Conservation (phyloP, 768 basidiomycete species). For the Psilocybe subaeruginosa region DNA sequence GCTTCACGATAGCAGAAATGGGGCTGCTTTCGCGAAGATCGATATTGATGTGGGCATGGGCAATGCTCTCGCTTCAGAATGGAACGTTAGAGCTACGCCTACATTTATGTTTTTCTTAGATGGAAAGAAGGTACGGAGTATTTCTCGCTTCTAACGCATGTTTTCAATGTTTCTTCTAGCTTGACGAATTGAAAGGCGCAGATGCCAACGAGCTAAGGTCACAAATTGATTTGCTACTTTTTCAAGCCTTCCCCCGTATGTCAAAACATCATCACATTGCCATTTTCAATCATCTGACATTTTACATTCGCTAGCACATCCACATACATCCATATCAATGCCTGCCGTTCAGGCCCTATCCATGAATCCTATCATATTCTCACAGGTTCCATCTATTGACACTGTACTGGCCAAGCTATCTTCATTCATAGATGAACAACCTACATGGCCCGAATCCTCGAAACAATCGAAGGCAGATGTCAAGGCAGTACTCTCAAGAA, state of each 20-base stretch:
- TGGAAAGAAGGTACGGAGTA: conserved; percentile 60
- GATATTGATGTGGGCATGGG: conserved; percentile 78
- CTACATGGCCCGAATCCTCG: conserved; percentile 35
- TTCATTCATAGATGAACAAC: conserved; percentile 57
- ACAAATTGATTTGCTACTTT: conserved; percentile 76
- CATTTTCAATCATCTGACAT: not conserved
- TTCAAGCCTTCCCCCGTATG: conserved; percentile 81
- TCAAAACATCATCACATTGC: conserved; percentile 12
- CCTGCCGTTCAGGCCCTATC: conserved; percentile 65
- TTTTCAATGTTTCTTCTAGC: conserved; percentile 36
- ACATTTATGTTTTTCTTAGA: conserved; percentile 89
- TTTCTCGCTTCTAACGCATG: not conserved
- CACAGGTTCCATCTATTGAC: conserved; percentile 71
- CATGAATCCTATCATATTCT: conserved; percentile 75
- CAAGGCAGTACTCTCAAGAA: conserved; percentile 50
- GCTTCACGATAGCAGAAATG: conserved; percentile 37
- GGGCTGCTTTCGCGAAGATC: conserved; percentile 81
- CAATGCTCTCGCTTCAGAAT: conserved; percentile 58
- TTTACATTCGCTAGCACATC: conserved; percentile 60
- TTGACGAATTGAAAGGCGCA: conserved; percentile 73
- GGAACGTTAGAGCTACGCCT: conserved; percentile 76
- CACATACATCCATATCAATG: conserved; percentile 64
- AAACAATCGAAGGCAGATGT: conserved; percentile 37
- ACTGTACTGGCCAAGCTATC: conserved; percentile 62
- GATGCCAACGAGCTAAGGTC: conserved; percentile 69